These are phyloP conservation scores for Cladochytrium replicatum DNA, from an alignment of 192 early-diverging fungal species.

Conservation along the genomic window DNA sequence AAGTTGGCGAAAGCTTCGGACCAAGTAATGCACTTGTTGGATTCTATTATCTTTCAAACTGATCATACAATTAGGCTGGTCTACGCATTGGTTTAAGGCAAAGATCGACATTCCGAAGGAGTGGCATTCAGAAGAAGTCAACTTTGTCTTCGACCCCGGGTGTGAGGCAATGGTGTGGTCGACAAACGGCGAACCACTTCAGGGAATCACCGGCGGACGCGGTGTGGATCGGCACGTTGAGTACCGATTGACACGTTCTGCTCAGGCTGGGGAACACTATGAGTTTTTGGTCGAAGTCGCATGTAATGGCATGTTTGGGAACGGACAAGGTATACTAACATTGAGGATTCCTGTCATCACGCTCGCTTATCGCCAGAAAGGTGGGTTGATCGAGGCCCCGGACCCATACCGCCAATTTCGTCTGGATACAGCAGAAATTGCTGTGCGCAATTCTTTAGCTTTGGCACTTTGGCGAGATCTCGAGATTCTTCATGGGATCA, in stretches of 20 bases:
- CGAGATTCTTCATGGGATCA: conserved; percentile 61
- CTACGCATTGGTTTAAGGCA: conserved; percentile 33
- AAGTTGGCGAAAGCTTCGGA: conserved; percentile 68
- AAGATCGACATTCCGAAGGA: conserved; percentile 57
- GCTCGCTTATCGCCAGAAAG: neutral
- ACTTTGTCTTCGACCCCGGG: conserved; percentile 74
- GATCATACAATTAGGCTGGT: conserved; percentile 3
- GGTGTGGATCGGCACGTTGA: conserved; percentile 46
- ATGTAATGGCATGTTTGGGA: conserved; percentile 89
- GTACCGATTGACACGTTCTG: conserved; percentile 35
- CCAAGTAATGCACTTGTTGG: conserved; percentile 40
- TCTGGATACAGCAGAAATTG: conserved; percentile 56
- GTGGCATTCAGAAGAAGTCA: conserved; percentile 67
- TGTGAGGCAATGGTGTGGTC: conserved; percentile 92
- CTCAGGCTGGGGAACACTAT: conserved; percentile 31
- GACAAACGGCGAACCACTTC: conserved; percentile 63
- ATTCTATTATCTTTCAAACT: neutral
- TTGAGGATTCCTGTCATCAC: neutral
- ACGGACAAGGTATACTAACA: conserved; percentile 35
- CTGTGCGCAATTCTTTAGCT: conserved; percentile 59
- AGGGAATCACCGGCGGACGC: conserved; percentile 80
- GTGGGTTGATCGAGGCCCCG: conserved; percentile 55
- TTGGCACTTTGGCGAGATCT: conserved; percentile 67
- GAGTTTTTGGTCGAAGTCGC: conserved; percentile 83
- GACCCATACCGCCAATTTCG: conserved; percentile 51